Base-by-base conservation (phyloP, 352 stramenopile genomes). In the Phytopythium sindhum region DNA sequence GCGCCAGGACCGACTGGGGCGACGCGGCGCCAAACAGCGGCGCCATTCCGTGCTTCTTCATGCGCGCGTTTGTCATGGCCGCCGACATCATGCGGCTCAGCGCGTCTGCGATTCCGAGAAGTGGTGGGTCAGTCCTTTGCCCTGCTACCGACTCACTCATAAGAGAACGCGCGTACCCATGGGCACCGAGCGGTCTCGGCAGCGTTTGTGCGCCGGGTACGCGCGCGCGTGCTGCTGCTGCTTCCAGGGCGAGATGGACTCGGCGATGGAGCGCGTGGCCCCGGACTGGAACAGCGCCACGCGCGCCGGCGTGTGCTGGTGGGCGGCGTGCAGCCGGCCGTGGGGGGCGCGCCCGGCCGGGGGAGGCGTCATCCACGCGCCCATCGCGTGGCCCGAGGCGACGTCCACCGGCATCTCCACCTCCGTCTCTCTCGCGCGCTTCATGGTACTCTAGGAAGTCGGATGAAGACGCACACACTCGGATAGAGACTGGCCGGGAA, bases 11-110 rank as follows among this genome's bases (percentile, higher is more conserved):
- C 21, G 45, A 28, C 57, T 23, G 35, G 3, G 44, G 23, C 15
- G 61, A 45, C 47, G 61, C 52, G 12, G 58, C 67, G 17, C 65
- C 67, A 56, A 86, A 85, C 56, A 89, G 60, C 63, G 82, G 68
- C 33, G 63, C 57, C n/a, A 78, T 66, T 48, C 78, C 77, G 64
- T 81, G 73, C 66, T 86, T 89, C 66, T 86, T 89, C 71, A 91
- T 81, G 35, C 82, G 81, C 70, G 82, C 77, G 41, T 66, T 84
- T 39, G 82, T 90, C 63, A 84, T 73, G 37, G 84, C 84, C 9
- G 81, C 81, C 12, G 80, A 86, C 84, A 93, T 93, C 67, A 93
- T 77, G 35, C 80, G 80, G 57, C 77, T 93, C 70, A 90, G 70
- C 24, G 81, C 84, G 63, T 93, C 84, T 93, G 53, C 10, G 33